Conservation (phyloP, 1,284 basidiomycete genomes). For the Rhodotorula sp. region DNA sequence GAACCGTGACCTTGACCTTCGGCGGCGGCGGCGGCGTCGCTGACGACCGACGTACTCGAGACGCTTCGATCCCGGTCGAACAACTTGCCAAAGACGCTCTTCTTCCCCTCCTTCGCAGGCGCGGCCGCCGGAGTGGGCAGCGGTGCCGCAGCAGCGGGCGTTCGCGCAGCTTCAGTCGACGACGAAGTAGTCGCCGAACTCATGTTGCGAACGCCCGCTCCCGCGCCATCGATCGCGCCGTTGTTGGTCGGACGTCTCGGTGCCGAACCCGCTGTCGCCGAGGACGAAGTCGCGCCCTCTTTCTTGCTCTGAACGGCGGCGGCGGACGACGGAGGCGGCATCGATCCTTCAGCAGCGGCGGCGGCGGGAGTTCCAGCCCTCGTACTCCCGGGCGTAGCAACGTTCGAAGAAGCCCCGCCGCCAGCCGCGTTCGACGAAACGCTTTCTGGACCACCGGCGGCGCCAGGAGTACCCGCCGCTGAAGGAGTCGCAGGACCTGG, state of each 20-base stretch:
- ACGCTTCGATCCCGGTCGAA: slow-evolving; percentile 34
- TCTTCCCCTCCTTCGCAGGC: slow-evolving; percentile 19
- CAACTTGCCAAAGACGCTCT: slow-evolving; percentile 43
- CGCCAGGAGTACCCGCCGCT: background rate
- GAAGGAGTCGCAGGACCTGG: background rate
- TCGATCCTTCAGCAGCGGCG: background rate
- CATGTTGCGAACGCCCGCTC: background rate
- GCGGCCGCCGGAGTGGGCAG: slow-evolving; percentile 4
- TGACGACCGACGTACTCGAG: slow-evolving; percentile 8
- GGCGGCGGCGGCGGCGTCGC: background rate
- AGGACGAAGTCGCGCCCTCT: background rate
- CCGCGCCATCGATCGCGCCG: background rate
- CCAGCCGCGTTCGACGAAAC: too few species aligned
- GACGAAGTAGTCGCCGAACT: background rate
- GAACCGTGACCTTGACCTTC: background rate
- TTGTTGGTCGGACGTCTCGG: background rate
- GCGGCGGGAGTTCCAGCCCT: slow-evolving; percentile 14
- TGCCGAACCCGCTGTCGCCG: background rate
- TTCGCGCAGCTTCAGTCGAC: background rate
- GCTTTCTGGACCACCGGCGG: too few species aligned
- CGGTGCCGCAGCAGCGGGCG: background rate
- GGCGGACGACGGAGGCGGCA: background rate
- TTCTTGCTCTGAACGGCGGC: background rate
- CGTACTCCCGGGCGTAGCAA: slow-evolving; percentile 26
- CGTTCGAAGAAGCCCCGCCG: background rate